Conservation (phyloP, 768 basidiomycete genomes). For the Rhizopogon rudus region DNA sequence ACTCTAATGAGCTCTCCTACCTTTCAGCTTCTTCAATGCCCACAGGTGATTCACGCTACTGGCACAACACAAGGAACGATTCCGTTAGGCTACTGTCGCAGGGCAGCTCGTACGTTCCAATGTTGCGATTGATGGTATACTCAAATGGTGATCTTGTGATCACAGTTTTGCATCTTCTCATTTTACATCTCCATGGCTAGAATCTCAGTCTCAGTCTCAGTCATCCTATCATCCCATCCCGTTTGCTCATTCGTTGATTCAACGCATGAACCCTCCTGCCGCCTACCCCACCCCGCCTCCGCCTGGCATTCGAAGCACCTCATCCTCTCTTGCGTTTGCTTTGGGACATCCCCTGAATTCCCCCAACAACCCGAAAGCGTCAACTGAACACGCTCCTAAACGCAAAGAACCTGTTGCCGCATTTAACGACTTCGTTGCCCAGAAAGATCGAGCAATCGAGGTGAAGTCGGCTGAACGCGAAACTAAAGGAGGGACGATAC, state of each 20-base stretch:
- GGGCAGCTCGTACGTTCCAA: slow-evolving; percentile 40
- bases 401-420: slow-evolving; percentile 60
- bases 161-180: slow-evolving; percentile 20
- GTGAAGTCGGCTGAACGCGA: slow-evolving; percentile 17
- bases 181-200: slow-evolving; percentile 32
- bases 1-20: slow-evolving; percentile 56
- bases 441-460: slow-evolving; percentile 42
- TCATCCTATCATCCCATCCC: slow-evolving; percentile 50
- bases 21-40: slow-evolving; percentile 44
- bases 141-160: slow-evolving; percentile 3
- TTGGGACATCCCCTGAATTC: slow-evolving; percentile 44
- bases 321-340: slow-evolving; percentile 74
- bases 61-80: slow-evolving; percentile 59
- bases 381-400: slow-evolving; percentile 28
- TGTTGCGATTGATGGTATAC: not conserved
- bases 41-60: slow-evolving; percentile 49
- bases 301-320: slow-evolving; percentile 56
- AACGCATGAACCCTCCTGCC: slow-evolving; percentile 52
- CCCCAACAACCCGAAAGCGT: slow-evolving; percentile 8
- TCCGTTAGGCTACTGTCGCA: slow-evolving; percentile 57
- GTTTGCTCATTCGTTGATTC: slow-evolving; percentile 63
- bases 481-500: slow-evolving; percentile 13
- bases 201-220: slow-evolving; percentile 38
- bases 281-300: slow-evolving; percentile 71
- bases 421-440: slow-evolving; percentile 62